Evolutionary conservation across 2,329 filamentous ascomycete genomes (phyloP), one percentile per base, ranked within the genome.

Genomic region (Fusarium protoensiforme): DNA sequence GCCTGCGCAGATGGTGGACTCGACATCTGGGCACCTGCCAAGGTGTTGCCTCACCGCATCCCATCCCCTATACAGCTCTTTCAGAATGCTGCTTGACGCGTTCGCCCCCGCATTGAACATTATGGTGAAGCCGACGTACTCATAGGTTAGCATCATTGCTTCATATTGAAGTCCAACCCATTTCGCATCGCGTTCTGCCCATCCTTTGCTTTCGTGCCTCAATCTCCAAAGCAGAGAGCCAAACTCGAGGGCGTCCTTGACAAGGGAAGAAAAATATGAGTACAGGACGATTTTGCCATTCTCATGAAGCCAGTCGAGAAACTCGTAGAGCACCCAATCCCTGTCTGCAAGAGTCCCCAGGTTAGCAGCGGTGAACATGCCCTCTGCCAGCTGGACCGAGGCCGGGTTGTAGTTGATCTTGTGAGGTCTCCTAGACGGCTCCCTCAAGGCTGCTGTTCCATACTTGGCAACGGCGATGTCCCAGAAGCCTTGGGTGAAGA

Each of bases 401-500:
- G 56, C 64, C 5, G 76, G 70, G 41, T 70, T 53, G 33, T 69
- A 75, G 5, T 29, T 68, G 35, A 73, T 61, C 59, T 77, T 79
- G 46, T 73, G 64, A 48, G 72, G 75, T 29, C 65, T 71, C 7
- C 36, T 43, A 3, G 74, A 61, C 7, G 67, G 22, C 20, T 72
- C 64, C 7, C 71, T 71, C 13, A 79, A 35, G 6, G 78, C 75
- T 3, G 73, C 65, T 20, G 68, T 60, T 11, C 80, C 79, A 33
- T 75, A 80, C 24, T 71, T 78, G 3, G 24, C 27, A 1, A 81
- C 64, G 9, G 73, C 63, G 13, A 61, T 67, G 18, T 72, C 48
- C 80, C 80, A 81, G 65, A 79, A 81, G 9, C 65, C 67, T 11
- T 76, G 61, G 0, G 56, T 70, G 57, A 80, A 81, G 38, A 73